phyloP scores from a whole-genome alignment of 2,329 filamentous ascomycete genomes.

The Neofusicoccum laricinum region DNA sequence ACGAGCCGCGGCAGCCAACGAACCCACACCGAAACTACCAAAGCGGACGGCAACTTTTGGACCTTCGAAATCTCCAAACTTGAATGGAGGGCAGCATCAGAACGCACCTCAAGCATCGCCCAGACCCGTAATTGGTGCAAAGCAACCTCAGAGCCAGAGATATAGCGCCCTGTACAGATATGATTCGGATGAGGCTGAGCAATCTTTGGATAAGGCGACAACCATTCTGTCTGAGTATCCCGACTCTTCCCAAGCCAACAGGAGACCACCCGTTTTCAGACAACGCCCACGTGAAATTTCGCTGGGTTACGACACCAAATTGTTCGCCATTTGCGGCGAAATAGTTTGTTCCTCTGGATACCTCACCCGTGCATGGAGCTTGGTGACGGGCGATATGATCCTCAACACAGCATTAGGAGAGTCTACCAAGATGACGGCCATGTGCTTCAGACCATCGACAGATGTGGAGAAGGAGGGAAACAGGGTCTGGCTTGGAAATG shows the following conservation, averaged over 20 bases:
- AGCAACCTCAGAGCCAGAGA: conserved; percentile 1
- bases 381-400: conserved; percentile 75
- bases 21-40: conserved; percentile 21
- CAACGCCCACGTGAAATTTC: conserved; percentile 71
- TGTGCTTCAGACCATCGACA: conserved; percentile 80
- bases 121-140: neutral
- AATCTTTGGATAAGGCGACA: conserved; percentile 46
- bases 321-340: conserved; percentile 85
- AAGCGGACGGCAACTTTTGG: conserved; percentile 32
- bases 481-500: conserved; percentile 86
- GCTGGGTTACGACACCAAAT: conserved; percentile 81
- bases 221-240: conserved; percentile 67
- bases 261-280: conserved; percentile 73
- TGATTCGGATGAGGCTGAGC: conserved; percentile 51
- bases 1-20: neutral
- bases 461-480: conserved; percentile 77
- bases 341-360: conserved; percentile 83
- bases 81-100: neutral
- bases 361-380: conserved; percentile 83
- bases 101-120: neutral
- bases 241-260: conserved; percentile 79
- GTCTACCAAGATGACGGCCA: conserved; percentile 73
- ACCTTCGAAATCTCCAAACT: neutral
- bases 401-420: conserved; percentile 68
- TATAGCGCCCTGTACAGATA: conserved; percentile 22